Percentiles rank a stretch among this genome's conserved stretches.
phyloP scores from a whole-genome alignment of 139 green algal genomes.

The Auxenochlorella protothecoides region DNA sequence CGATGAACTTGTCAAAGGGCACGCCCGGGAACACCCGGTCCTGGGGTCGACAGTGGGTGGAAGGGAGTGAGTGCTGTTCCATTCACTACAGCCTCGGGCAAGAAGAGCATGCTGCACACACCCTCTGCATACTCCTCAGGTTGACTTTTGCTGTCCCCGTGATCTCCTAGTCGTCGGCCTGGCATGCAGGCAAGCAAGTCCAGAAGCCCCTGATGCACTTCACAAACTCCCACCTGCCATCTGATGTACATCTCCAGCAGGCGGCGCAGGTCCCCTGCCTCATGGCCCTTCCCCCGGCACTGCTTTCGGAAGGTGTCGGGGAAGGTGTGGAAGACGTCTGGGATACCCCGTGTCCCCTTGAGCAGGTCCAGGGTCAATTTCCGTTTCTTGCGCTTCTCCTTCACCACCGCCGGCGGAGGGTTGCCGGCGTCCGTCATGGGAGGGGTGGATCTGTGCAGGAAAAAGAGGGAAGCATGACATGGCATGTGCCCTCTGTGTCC shows the following conservation, averaged over 20 bases:
- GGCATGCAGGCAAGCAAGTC: too few species aligned
- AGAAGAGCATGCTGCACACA: too few species aligned
- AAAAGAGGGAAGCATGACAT: too few species aligned
- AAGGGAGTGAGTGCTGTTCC: not conserved
- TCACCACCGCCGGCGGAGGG: not conserved
- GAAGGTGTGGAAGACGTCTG: conserved; percentile 27
- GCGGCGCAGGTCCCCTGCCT: conserved; percentile 28
- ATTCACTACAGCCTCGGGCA: too few species aligned
- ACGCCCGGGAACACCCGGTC: conserved; percentile 26
- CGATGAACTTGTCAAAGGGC: conserved; percentile 36
- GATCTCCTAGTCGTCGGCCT: too few species aligned
- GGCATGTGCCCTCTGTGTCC: too few species aligned
- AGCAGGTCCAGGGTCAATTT: conserved; percentile 39
- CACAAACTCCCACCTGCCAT: conserved; percentile 23
- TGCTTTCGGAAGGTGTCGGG: conserved; percentile 16
- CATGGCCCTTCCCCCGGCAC: conserved; percentile 29
- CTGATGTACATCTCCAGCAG: conserved; percentile 45
- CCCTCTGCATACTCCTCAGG: too few species aligned
- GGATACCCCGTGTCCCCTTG: conserved; percentile 14
- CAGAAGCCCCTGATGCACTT: too few species aligned
- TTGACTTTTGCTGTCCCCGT: too few species aligned
- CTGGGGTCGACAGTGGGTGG: conserved; percentile 6
- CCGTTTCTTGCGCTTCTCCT: conserved; percentile 22
- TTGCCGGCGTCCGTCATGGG: too few species aligned
- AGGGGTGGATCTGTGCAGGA: too few species aligned